A percentile compares a stretch with the other conserved stretches of the same genome.
These are phyloP conservation scores for Salvia rosmarinus DNA, from an alignment of 257 asterid genomes.

Conservation along the genomic window DNA sequence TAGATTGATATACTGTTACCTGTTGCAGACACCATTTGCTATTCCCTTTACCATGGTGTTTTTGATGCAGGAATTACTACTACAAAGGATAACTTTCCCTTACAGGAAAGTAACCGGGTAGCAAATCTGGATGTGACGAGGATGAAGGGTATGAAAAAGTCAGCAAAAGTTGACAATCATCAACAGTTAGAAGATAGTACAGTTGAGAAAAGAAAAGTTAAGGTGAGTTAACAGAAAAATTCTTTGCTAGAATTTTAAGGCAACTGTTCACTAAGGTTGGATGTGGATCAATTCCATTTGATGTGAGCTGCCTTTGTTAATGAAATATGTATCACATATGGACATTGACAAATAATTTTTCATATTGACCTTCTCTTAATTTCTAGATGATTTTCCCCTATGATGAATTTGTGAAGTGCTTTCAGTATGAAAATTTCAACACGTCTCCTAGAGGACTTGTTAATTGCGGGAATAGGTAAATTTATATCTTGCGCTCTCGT, in stretches of 20 bases:
- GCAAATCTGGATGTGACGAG: constrained; percentile 51
- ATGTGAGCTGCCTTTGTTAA: constrained; percentile 22
- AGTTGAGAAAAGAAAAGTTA: constrained; percentile 53
- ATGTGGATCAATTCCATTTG: not conserved
- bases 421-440: constrained; percentile 59
- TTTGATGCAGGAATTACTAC: constrained; percentile 52
- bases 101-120: constrained; percentile 49
- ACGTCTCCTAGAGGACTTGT: constrained; percentile 72
- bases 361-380: constrained; percentile 28
- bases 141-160: constrained; percentile 58
- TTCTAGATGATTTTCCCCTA: constrained; percentile 85
- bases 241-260: constrained; percentile 9
- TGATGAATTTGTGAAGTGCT: constrained; percentile 80
- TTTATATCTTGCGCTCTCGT: constrained; percentile 23
- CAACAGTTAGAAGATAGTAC: constrained; percentile 44
- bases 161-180: constrained; percentile 49
- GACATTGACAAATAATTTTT: constrained; percentile 19
- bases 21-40: constrained; percentile 8
- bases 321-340: constrained; percentile 22
- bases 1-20: constrained; percentile 37
- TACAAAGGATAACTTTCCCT: constrained; percentile 46
- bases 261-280: not conserved
- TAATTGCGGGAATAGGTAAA: constrained; percentile 87
- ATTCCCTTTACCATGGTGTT: constrained; percentile 34
- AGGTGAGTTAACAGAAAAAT: constrained; percentile 49